Evolutionary conservation across 805 yeast genomes (phyloP).

Genomic region (Cyberlindnera nakhonratchasimensis): DNA sequence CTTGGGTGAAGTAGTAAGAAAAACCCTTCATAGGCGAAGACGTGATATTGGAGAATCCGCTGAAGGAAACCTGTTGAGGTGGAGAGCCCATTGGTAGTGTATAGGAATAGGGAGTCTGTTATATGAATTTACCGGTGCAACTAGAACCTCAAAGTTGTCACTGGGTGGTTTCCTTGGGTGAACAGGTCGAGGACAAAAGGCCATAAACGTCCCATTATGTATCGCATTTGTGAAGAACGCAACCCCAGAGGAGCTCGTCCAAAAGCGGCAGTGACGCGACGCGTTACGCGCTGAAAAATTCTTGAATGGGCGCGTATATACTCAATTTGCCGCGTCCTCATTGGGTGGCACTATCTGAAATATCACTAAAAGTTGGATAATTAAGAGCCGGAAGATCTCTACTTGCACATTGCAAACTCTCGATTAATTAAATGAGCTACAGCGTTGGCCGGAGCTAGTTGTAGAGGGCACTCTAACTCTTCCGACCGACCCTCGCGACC

Average conservation of each 20-base stretch:
- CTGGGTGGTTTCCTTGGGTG: not conserved
- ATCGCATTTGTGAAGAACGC: conserved; percentile 8
- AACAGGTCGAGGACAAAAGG: not conserved
- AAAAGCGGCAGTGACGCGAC: conserved; percentile 17
- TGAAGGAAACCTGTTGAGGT: conserved; percentile 4
- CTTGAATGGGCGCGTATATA: not conserved
- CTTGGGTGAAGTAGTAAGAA: conserved; percentile 16
- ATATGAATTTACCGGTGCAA: not conserved
- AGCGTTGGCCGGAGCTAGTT: not conserved
- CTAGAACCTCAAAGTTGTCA: not conserved
- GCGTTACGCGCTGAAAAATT: conserved; percentile 9
- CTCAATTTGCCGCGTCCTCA: not conserved
- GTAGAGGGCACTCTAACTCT: not conserved
- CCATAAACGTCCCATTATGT: conserved; percentile 8
- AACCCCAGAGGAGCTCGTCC: conserved; percentile 5
- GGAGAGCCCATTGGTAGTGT: conserved; percentile 18
- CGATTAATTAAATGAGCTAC: no score
- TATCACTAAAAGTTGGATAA: no score
- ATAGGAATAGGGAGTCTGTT: not conserved
- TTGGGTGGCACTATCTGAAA: no score
- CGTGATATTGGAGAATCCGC: conserved; percentile 7
- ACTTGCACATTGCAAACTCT: no score
- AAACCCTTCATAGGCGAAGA: conserved; percentile 22
- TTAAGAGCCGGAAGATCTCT: no score
- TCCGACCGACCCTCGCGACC: not conserved